phyloP scores from a whole-genome alignment of 2,329 filamentous ascomycete genomes.

The Colletotrichum camelliae region DNA sequence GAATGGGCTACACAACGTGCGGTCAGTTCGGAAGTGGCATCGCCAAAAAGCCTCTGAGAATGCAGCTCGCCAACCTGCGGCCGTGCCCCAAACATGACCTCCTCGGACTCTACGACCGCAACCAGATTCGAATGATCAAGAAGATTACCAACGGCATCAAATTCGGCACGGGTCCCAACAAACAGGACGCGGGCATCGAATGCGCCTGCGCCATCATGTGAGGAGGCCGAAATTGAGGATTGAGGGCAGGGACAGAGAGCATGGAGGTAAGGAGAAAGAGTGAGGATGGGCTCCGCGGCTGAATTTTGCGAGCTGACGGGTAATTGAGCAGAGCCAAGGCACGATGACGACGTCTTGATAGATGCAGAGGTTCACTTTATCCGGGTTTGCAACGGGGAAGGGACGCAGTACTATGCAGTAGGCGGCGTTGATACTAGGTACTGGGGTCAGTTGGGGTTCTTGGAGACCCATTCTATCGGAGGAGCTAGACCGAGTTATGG shows the following conservation, averaged over 20 bases:
- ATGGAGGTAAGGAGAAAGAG: not conserved
- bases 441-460: not conserved
- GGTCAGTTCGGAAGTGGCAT: slow-evolving; percentile 34
- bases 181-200: slow-evolving; percentile 41
- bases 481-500: not conserved
- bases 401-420: not conserved
- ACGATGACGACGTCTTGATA: not conserved
- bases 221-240: slow-evolving; percentile 12
- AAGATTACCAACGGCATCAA: slow-evolving; percentile 48
- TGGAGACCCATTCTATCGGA: not conserved
- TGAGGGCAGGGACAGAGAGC: not conserved
- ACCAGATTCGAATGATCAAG: slow-evolving; percentile 51
- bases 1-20: slow-evolving; percentile 57
- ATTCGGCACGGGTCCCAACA: slow-evolving; percentile 51
- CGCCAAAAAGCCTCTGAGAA: slow-evolving; percentile 38
- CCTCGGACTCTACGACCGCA: slow-evolving; percentile 50
- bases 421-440: not conserved
- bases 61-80: slow-evolving; percentile 39
- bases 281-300: not conserved
- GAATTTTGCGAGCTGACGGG: not conserved
- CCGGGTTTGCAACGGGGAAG: not conserved
- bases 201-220: slow-evolving; percentile 41
- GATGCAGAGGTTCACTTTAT: not conserved
- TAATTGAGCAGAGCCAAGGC: not conserved
- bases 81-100: slow-evolving; percentile 48